Evolutionary conservation across 768 basidiomycete species (phyloP).

Genomic region (Gelatoporia subvermispora): DNA sequence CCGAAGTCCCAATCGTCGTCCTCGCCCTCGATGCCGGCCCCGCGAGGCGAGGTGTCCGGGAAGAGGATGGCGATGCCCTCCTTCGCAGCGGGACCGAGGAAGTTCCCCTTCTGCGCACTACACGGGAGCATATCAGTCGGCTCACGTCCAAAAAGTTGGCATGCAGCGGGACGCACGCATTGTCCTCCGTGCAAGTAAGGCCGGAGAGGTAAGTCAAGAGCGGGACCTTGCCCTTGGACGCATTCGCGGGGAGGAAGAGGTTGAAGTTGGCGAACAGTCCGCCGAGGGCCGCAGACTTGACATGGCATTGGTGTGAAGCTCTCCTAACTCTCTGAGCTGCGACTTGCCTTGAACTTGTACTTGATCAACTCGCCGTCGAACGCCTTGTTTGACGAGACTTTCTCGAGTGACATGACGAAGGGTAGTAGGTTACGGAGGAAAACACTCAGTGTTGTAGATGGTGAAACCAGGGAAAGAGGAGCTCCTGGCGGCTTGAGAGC

Average conservation of each 20-base stretch:
- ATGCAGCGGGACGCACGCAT: conserved; percentile 52
- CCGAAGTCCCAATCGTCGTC: conserved; percentile 87
- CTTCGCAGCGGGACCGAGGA: conserved; percentile 78
- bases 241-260: conserved; percentile 74
- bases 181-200: conserved; percentile 89
- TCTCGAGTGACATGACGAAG: conserved; percentile 40
- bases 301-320: not conserved
- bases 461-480: too few species aligned
- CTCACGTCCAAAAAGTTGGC: not conserved
- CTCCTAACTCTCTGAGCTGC: conserved; percentile 11
- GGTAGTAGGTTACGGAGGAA: too few species aligned
- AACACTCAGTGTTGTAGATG: too few species aligned
- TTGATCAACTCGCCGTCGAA: conserved; percentile 81
- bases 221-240: conserved; percentile 46
- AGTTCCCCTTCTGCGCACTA: conserved; percentile 91
- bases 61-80: conserved; percentile 90
- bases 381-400: conserved; percentile 70
- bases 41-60: conserved; percentile 94
- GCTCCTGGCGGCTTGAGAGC: too few species aligned
- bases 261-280: conserved; percentile 77
- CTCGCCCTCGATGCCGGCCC: conserved; percentile 82
- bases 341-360: conserved; percentile 75
- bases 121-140: not conserved
- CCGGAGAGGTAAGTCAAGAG: conserved; percentile 88
- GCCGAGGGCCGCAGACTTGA: conserved; percentile 68